phyloP scores from a whole-genome alignment of 176 grass and related monocot species.

The Oryza glumipatula region DNA sequence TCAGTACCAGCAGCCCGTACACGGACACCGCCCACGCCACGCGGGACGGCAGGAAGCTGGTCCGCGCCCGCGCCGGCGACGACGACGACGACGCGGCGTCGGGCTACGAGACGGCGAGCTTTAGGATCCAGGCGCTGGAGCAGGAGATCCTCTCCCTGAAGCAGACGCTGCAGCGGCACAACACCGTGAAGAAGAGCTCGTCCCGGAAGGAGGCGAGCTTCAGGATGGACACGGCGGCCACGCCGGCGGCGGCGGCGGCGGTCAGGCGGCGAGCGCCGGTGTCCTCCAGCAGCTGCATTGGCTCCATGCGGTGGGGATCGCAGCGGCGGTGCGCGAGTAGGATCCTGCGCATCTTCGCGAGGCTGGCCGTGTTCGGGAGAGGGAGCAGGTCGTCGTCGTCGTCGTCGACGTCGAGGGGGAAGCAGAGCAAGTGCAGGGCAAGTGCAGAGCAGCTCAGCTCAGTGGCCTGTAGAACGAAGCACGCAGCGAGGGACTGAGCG shows the following conservation, averaged over 20 bases:
- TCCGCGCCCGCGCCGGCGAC: constrained; percentile 27
- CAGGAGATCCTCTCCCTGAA: constrained; percentile 81
- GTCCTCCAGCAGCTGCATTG: constrained; percentile 68
- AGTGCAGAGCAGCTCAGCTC: constrained; percentile 37
- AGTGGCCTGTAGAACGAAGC: constrained; percentile 41
- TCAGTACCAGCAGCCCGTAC: constrained; percentile 51
- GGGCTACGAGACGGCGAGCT: constrained; percentile 77
- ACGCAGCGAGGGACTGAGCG: background rate
- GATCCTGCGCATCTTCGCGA: constrained; percentile 78
- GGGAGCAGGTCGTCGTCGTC: constrained; percentile 40
- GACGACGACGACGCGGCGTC: constrained; percentile 28
- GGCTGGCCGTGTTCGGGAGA: constrained; percentile 76
- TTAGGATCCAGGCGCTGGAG: constrained; percentile 86
- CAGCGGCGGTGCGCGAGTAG: constrained; percentile 71
- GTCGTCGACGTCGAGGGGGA: constrained; percentile 35
- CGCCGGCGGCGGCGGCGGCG: background rate
- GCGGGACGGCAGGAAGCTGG: constrained; percentile 39
- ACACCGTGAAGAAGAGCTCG: constrained; percentile 45
- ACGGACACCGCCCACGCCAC: constrained; percentile 1
- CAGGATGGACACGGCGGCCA: constrained; percentile 24
- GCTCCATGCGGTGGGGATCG: constrained; percentile 74
- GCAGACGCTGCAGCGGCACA: constrained; percentile 66
- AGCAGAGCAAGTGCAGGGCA: constrained; percentile 54
- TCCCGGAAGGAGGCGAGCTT: constrained; percentile 49
- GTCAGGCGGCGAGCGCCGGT: constrained; percentile 50